Evolutionary conservation across 257 asterid species (phyloP).

Genomic region (Gentiana macrophylla): DNA sequence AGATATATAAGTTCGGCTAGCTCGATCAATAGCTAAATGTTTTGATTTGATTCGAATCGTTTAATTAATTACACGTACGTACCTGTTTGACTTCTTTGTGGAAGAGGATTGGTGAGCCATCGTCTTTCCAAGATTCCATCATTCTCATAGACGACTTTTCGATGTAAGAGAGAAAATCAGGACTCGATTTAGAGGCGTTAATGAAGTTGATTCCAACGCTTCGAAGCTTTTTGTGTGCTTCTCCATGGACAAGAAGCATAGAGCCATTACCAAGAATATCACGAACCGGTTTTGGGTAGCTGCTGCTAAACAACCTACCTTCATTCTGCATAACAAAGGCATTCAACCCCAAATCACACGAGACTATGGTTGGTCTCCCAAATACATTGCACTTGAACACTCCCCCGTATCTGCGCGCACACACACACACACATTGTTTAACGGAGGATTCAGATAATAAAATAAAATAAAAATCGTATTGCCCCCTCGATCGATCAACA

Average conservation of each 20-base stretch:
- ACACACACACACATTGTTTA: too few relatives aligned
- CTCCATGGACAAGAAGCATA: constrained; percentile 48
- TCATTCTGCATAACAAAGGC: constrained; percentile 61
- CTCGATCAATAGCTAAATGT: too few relatives aligned
- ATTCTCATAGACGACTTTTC: constrained; percentile 23
- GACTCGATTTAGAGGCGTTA: constrained; percentile 32
- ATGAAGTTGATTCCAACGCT: constrained; percentile 35
- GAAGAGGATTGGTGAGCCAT: constrained; percentile 21
- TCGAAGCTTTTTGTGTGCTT: constrained; percentile 46
- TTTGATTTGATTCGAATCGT: too few relatives aligned
- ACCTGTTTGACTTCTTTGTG: constrained; percentile 58
- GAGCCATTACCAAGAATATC: constrained; percentile 52
- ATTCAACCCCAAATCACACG: constrained; percentile 55
- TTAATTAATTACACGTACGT: background rate
- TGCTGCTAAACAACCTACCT: constrained; percentile 38
- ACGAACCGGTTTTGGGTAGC: constrained; percentile 50
- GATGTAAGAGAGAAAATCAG: constrained; percentile 19
- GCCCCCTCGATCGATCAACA: background rate
- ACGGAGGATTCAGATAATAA: background rate
- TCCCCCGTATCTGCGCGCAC: constrained; percentile 38
- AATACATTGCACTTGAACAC: constrained; percentile 61
- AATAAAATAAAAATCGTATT: background rate
- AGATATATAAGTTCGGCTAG: too few relatives aligned
- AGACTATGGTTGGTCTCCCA: constrained; percentile 59
- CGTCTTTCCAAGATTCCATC: constrained; percentile 30